Base-by-base conservation (phyloP, 495 filamentous ascomycete species). In the Neurospora sp. region DNA sequence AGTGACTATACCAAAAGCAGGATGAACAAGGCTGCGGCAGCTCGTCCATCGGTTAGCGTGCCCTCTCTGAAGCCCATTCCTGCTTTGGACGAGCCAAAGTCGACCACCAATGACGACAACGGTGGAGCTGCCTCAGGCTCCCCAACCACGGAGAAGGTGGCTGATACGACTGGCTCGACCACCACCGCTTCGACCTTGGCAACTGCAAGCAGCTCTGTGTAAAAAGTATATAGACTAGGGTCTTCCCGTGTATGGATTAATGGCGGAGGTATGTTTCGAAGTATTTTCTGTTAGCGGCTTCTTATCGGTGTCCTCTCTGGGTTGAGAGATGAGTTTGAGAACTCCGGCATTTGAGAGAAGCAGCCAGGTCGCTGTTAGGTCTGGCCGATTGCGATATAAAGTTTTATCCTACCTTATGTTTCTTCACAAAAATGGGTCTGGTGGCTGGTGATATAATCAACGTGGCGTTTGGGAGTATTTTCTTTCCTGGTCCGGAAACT, bases 1-100 rank as follows among this genome's bases (percentile, higher is more conserved):
- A 90, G 90, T 79, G 91, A 92, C 76, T 94, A 93, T 72, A 87
- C 82, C 69, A 87, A 86, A 71, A 87, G 84, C 74, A 80, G 85
- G 73, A 87, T 82, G 73, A 79, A 77, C 38, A 80, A 78, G 77
- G 85, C 85, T 53, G 84, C 83, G 68, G 81, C 82, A n/a, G n/a
- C 81, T 76, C 27, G 81, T 31, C 83, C 85, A 61, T 79, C 81
- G 10, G 38, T 76, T n/a, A 77, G 78, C 35, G 78, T 75, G 3
- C 78, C 78, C 5, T 59, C 78, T 35, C 80, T 83, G 71, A 79
- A 84, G 35, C 79, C 83, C 3, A 73, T 74, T 31, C 39, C 81
- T 11, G 78, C 75, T 38, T 73, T 75, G 18, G 84, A 85, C 6
- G 84, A 85, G 27, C 79, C 81, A 5, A 86, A 84, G 68, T 81